These are phyloP conservation scores for Arctostaphylos glauca DNA, from an alignment of 148 eudicot genomes.

Conservation along the genomic window DNA sequence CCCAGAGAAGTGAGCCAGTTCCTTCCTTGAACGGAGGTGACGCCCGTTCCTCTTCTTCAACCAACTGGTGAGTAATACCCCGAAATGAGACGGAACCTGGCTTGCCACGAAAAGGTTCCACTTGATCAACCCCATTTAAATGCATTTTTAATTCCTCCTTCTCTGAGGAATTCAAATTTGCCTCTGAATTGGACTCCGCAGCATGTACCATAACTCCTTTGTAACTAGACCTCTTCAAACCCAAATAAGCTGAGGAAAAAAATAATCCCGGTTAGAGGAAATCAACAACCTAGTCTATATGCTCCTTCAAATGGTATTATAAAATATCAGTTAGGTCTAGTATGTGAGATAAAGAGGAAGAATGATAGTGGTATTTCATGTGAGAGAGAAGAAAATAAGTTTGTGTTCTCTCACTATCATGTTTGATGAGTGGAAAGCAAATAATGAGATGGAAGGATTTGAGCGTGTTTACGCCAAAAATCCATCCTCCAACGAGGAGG, in stretches of 20 bases:
- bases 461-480: no score
- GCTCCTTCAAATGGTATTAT: not conserved
- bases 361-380: not conserved
- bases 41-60: conserved; percentile 55
- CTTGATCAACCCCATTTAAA: conserved; percentile 24
- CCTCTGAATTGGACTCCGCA: conserved; percentile 25
- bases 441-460: not conserved
- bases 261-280: conserved; percentile 21
- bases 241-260: conserved; percentile 23
- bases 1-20: conserved; percentile 68
- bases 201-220: conserved; percentile 21
- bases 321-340: not conserved
- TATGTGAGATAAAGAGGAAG: not conserved
- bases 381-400: not conserved
- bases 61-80: conserved; percentile 62
- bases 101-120: conserved; percentile 72
- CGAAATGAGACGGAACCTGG: conserved; percentile 75
- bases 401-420: not conserved
- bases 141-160: conserved; percentile 15
- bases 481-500: no score
- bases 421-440: not conserved
- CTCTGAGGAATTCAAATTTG: conserved; percentile 16
- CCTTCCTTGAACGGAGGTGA: conserved; percentile 57
- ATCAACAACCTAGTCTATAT: not conserved
- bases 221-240: conserved; percentile 27